Evolutionary conservation across 441 rosid species (phyloP).

Genomic region (Jatropha multifida): DNA sequence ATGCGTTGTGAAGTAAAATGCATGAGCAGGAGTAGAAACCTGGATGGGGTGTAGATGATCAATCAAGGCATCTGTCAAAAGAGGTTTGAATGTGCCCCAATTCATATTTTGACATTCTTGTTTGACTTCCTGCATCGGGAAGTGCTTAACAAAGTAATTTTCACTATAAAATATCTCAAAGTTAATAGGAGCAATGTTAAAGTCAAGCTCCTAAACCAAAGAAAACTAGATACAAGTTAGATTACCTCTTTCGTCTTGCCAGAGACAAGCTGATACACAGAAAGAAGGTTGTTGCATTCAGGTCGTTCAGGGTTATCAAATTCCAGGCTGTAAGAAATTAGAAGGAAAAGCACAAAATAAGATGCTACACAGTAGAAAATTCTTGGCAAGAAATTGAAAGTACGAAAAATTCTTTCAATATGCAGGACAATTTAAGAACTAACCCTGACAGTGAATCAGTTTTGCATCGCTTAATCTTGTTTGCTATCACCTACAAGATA

Average conservation of each 20-base stretch:
- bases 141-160: background rate
- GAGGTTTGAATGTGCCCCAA: conserved; percentile 80
- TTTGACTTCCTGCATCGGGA: conserved; percentile 60
- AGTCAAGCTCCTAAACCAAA: conserved; percentile 12
- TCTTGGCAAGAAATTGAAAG: background rate
- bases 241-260: conserved; percentile 86
- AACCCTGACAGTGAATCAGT: conserved; percentile 85
- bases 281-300: conserved; percentile 92
- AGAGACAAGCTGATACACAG: conserved; percentile 82
- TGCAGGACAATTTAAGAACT: conserved; percentile 21
- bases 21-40: conserved; percentile 35
- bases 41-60: conserved; percentile 91
- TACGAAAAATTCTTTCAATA: background rate
- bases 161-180: conserved; percentile 12
- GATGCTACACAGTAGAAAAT: conserved; percentile 11
- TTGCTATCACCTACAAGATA: conserved; percentile 63
- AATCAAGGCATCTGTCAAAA: conserved; percentile 68
- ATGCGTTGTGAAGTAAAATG: background rate
- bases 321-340: conserved; percentile 30
- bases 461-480: conserved; percentile 94
- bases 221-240: conserved; percentile 8
- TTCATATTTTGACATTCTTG: conserved; percentile 76
- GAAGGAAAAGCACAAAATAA: conserved; percentile 8
- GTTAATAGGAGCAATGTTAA: background rate
- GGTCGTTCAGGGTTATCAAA: conserved; percentile 91